Evolutionary conservation across 805 yeast species (phyloP).

Genomic region (Barnettozyma sucrosica): DNA sequence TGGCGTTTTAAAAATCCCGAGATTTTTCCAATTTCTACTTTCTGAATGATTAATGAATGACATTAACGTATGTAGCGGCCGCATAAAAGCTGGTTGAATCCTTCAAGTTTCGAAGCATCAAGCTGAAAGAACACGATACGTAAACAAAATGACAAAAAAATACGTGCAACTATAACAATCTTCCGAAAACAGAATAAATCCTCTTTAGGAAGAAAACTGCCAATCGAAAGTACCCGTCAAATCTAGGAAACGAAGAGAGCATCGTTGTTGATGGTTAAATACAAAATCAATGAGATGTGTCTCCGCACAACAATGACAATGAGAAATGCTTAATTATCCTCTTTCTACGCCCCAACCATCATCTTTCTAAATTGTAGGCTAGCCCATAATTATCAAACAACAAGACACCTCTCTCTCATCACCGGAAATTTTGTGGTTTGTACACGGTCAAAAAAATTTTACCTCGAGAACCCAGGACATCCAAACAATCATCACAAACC

Average conservation of each 20-base stretch:
- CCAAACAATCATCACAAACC: background rate
- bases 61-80: no score
- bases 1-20: no score
- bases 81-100: no score
- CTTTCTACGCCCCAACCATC: background rate
- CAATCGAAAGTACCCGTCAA: no score
- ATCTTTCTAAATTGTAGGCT: background rate
- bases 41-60: no score
- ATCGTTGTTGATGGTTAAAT: background rate
- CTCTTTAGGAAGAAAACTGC: background rate
- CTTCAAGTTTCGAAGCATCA: no score
- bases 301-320: background rate
- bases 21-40: no score
- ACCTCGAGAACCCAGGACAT: background rate
- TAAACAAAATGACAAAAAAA: no score
- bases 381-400: background rate
- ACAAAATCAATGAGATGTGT: no score
- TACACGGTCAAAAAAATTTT: background rate
- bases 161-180: no score
- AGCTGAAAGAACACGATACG: no score
- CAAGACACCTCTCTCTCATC: background rate
- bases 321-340: background rate
- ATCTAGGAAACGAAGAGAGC: background rate
- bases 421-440: background rate
- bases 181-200: background rate